Percentiles rank a stretch among this genome's conserved stretches.
phyloP scores from a whole-genome alignment of 2,329 filamentous ascomycete species.

The Xylaria sp. region DNA sequence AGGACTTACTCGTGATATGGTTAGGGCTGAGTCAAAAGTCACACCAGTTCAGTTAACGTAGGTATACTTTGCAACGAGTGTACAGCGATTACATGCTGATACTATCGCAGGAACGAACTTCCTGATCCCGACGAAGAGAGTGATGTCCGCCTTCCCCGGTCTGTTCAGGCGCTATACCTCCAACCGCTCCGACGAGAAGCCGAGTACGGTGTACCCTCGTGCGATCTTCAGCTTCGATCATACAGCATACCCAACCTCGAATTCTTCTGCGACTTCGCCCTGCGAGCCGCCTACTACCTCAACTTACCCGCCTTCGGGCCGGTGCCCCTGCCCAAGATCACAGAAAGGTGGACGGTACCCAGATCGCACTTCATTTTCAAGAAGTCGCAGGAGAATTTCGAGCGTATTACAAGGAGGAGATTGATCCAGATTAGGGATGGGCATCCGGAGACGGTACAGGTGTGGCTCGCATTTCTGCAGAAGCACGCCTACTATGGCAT shows the following conservation, averaged over 20 bases:
- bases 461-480: constrained; percentile 91
- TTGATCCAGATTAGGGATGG: constrained; percentile 94
- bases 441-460: constrained; percentile 84
- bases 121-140: constrained; percentile 42
- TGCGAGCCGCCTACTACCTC: constrained; percentile 94
- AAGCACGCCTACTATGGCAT: constrained; percentile 96
- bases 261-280: constrained; percentile 93
- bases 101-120: constrained; percentile 43
- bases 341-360: constrained; percentile 94
- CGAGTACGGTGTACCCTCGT: constrained; percentile 81
- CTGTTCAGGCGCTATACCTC: constrained; percentile 86
- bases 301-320: constrained; percentile 87
- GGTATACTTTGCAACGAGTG: constrained; percentile 22
- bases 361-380: constrained; percentile 92
- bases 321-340: constrained; percentile 84
- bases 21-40: not conserved
- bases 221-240: constrained; percentile 91
- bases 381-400: constrained; percentile 98
- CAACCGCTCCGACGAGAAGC: constrained; percentile 81
- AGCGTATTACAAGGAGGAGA: constrained; percentile 85
- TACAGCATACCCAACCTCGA: constrained; percentile 91
- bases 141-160: constrained; percentile 72
- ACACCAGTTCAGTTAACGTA: constrained; percentile 41
- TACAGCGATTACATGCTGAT: constrained; percentile 34
- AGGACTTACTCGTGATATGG: constrained; percentile 27